phyloP scores from a whole-genome alignment of 2,329 filamentous ascomycete genomes.

The Pestalotiopsis sp. region DNA sequence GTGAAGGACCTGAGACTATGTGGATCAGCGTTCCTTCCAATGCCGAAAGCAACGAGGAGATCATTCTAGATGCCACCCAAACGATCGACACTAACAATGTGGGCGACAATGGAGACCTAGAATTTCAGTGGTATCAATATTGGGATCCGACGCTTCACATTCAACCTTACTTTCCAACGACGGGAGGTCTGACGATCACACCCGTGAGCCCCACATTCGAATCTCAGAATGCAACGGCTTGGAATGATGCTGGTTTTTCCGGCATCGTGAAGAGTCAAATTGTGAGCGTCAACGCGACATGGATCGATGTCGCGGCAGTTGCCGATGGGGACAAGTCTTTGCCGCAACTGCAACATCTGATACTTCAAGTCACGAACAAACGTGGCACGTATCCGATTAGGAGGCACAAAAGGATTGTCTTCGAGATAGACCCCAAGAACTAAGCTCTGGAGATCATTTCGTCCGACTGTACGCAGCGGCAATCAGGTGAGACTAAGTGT shows the following conservation, averaged over 20 bases:
- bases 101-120: not conserved
- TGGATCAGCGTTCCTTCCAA: not conserved
- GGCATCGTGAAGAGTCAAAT: not conserved
- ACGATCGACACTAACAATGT: not conserved
- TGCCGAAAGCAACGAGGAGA: not conserved
- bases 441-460: no score
- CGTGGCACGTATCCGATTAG: not conserved
- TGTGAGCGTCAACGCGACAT: not conserved
- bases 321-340: not conserved
- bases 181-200: not conserved
- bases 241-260: not conserved
- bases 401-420: not conserved
- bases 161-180: not conserved
- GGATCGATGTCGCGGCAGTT: not conserved
- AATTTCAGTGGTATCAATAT: constrained; percentile 4
- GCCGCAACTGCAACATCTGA: not conserved
- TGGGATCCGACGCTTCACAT: constrained; percentile 1
- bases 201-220: not conserved
- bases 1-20: not conserved
- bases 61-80: not conserved
- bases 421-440: not conserved
- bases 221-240: not conserved
- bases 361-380: not conserved
- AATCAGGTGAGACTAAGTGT: no score
- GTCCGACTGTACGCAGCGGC: no score